These are phyloP conservation scores for Colletotrichum sp. DNA, from an alignment of 2,329 filamentous ascomycete genomes.

Conservation along the genomic window DNA sequence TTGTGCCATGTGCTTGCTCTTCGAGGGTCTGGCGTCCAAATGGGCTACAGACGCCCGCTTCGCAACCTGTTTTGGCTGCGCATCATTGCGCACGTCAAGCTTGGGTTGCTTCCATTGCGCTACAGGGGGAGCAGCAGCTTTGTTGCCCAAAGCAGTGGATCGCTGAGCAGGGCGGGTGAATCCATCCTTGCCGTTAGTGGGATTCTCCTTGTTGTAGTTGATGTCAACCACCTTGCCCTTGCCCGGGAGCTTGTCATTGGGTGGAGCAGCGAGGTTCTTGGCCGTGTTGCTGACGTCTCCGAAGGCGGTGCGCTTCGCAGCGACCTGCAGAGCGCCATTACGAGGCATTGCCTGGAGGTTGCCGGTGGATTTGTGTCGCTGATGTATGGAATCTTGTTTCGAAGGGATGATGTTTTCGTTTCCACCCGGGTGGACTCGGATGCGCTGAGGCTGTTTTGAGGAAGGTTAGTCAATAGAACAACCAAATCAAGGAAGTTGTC, in stretches of 20 bases:
- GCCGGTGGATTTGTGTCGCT: slow-evolving; percentile 82
- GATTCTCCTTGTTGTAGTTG: slow-evolving; percentile 29
- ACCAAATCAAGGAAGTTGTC: not conserved
- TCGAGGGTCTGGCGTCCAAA: slow-evolving; percentile 6
- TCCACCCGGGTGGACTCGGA: slow-evolving; percentile 52
- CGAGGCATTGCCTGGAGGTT: slow-evolving; percentile 57
- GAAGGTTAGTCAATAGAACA: not conserved
- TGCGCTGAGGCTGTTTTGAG: slow-evolving; percentile 40
- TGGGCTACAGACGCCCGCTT: slow-evolving; percentile 14
- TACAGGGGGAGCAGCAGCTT: not conserved
- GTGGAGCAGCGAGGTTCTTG: slow-evolving; percentile 30
- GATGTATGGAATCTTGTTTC: slow-evolving; percentile 69
- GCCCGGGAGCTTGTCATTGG: slow-evolving; percentile 30
- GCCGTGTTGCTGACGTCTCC: slow-evolving; percentile 80
- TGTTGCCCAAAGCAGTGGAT: slow-evolving; percentile 10
- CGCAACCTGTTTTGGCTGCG: slow-evolving; percentile 11
- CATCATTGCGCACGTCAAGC: slow-evolving; percentile 7
- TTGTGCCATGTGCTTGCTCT: slow-evolving; percentile 14
- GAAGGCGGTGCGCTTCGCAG: slow-evolving; percentile 79
- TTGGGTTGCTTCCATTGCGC: slow-evolving; percentile 19
- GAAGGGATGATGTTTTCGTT: slow-evolving; percentile 73
- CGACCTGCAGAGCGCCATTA: slow-evolving; percentile 63
- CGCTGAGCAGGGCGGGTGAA: slow-evolving; percentile 26
- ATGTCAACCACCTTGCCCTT: slow-evolving; percentile 41
- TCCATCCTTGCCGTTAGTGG: slow-evolving; percentile 24